These are phyloP conservation scores for Cystobasidium tubakii DNA, from an alignment of 768 basidiomycete species.

Conservation along the genomic window DNA sequence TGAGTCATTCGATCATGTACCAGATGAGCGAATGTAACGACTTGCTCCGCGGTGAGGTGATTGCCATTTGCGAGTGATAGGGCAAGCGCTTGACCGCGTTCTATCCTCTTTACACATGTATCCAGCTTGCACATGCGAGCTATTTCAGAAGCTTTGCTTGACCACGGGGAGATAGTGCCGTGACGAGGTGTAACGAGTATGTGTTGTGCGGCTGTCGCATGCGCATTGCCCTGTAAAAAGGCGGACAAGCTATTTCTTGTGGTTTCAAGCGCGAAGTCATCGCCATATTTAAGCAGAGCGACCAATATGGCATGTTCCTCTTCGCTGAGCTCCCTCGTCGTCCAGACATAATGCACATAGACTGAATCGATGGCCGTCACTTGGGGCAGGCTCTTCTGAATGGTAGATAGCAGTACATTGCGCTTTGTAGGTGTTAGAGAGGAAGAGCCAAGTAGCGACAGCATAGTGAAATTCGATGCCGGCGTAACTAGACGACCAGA, in stretches of 20 bases:
- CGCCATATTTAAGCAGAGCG: conserved; percentile 76
- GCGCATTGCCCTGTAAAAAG: conserved; percentile 47
- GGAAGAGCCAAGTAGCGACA: conserved; percentile 71
- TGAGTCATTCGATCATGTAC: conserved; percentile 98
- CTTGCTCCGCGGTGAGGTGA: conserved; percentile 53
- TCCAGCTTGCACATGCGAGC: conserved; percentile 76
- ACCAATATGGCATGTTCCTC: conserved; percentile 58
- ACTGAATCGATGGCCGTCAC: conserved; percentile 71
- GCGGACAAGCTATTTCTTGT: conserved; percentile 49
- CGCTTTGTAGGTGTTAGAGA: conserved; percentile 67
- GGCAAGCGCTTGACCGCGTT: conserved; percentile 70
- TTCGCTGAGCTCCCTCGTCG: conserved; percentile 53
- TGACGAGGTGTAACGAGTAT: conserved; percentile 73
- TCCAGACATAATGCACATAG: conserved; percentile 75
- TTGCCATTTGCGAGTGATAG: conserved; percentile 55
- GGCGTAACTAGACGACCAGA: background rate
- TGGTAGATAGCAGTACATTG: conserved; percentile 59
- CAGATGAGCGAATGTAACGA: conserved; percentile 61
- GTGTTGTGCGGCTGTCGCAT: conserved; percentile 46
- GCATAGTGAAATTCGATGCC: conserved; percentile 51
- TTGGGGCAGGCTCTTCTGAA: conserved; percentile 57
- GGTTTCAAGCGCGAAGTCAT: conserved; percentile 57
- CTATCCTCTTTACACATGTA: conserved; percentile 67
- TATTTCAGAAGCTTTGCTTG: conserved; percentile 97
- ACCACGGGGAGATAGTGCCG: conserved; percentile 97